Evolutionary conservation across 192 early-diverging fungal genomes (phyloP), one percentile per base, ranked within the genome.

Genomic region (Dissophora globulifera): DNA sequence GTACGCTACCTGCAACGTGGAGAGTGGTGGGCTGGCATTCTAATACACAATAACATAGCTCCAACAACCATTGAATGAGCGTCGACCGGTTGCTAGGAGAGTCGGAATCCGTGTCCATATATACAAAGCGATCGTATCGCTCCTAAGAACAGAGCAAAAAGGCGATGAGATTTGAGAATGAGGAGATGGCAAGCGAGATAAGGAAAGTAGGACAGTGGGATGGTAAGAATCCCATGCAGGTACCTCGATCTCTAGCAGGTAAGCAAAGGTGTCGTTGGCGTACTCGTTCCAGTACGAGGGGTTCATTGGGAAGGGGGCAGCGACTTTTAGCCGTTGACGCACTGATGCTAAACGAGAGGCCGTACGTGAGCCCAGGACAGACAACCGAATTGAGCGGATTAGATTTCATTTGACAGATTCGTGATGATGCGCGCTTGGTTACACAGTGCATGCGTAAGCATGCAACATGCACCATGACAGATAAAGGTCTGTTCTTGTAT

Each of bases 251-350:
- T 50, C 56, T 9, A 25, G 51, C 26, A 70, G 47, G 29, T 57
- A 79, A 10, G 38, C 60, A 19, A 78, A 68, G 43, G 53, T 78
- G 61, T 64, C 76, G n/a, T 62, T 71, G 38, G 57, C 27, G 20
- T 76, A 76, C 40, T 76, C 72, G 19, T 66, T 30, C 72, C 72
- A 76, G 30, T 76, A 76, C 11, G 33, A 53, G 0, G 43, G 50
- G 19, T 46, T 59, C 42, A 53, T 54, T 7, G 72, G 72, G 30
- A 76, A 76, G 0, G 63, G 50, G 40, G 46, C 40, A 2, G 50
- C 11, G 30, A 67, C 58, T 1, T n/a, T 40, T 15, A 76, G 43
- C 19, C 58, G 60, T 50, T 40, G 56, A 15, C 69, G 69, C 1
- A 31, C 26, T 22, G 48, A 29, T 25, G 46, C 69, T 74, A 13